Evolutionary conservation across 148 eudicot genomes (phyloP).

Genomic region (Rhododendron vialii): DNA sequence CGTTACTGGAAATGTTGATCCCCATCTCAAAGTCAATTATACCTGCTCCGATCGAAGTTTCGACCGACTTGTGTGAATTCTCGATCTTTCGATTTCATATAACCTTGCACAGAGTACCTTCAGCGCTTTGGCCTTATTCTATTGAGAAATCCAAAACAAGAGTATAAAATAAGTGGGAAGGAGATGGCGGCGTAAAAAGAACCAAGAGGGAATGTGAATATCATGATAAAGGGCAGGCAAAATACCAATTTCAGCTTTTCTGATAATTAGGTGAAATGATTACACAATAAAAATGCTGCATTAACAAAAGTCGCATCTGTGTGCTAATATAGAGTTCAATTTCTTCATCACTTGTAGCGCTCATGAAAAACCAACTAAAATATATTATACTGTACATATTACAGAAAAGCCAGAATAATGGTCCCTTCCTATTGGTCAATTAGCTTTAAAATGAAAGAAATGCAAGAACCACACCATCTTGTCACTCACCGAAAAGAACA

Average conservation of each 20-base stretch:
- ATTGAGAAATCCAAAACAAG: slow-evolving; percentile 8
- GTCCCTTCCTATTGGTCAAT: not conserved
- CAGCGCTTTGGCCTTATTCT: slow-evolving; percentile 95
- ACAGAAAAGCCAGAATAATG: not conserved
- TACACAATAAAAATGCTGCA: not conserved
- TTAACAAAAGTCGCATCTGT: not conserved
- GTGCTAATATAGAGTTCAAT: not conserved
- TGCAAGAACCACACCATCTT: not conserved
- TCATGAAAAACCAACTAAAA: not conserved
- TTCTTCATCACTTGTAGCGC: not conserved
- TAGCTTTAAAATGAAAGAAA: not conserved
- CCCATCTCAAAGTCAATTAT: not conserved
- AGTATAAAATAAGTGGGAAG: not conserved
- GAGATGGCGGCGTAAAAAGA: not conserved
- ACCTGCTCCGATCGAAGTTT: slow-evolving; percentile 88
- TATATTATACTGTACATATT: not conserved
- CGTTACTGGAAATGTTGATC: not conserved
- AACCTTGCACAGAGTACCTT: slow-evolving; percentile 84
- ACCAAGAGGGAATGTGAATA: not conserved
- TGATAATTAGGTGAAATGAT: not conserved
- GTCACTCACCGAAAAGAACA: not conserved
- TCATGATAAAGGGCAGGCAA: not conserved
- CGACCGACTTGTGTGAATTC: slow-evolving; percentile 51
- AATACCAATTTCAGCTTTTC: not conserved
- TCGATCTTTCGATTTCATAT: slow-evolving; percentile 78